Evolutionary conservation across 2,329 filamentous ascomycete genomes (phyloP), one percentile per base, ranked within the genome.

Genomic region (Exophiala lecanii-corni): DNA sequence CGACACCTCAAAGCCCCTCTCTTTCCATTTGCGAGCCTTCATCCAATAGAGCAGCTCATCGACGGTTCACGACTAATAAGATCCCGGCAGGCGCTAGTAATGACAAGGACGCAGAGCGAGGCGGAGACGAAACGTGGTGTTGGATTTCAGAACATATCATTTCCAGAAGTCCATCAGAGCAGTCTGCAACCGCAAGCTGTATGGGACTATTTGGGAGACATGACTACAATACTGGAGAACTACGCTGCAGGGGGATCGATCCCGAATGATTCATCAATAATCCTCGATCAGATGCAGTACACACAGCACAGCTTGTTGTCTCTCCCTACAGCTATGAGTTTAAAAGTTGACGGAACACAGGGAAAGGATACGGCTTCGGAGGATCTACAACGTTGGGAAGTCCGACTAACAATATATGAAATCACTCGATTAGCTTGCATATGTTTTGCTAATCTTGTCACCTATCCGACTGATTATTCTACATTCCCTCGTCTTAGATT

Each of bases 221-320:
- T 32, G 30, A 32, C 30, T 13, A 6, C 30, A 13, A 32, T 32
- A 32, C 17, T 13, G 5, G 30, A 32, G 5, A 16, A 32, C 30
- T 32, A 32, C n/a, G 30, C 30, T 13, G n/a, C 30, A 16, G 30
- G 30, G 5, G 30, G 30, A 12, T 32, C 30, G 5, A 32, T 5
- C 5, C 5, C 17, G n/a, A 5, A 13, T 13, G 6, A 32, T 5
- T 5, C 30, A 13, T 32, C 30, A 13, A 12, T 32, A 13, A 32
- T 32, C 5, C 30, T 32, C 30, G 30, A 32, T 13, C 30, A 32
- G n/a, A 32, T 32, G 30, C 30, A 32, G 30, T 13, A 6, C 30
- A 32, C 30, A 13, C 30, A 32, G n/a, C 30, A 32, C 30, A 6
- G 5, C n/a, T 16, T 32, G 5, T 13, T 32, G 17, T 32, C 30